phyloP scores from a whole-genome alignment of 257 asterid genomes.

The Nicotiana otophora region DNA sequence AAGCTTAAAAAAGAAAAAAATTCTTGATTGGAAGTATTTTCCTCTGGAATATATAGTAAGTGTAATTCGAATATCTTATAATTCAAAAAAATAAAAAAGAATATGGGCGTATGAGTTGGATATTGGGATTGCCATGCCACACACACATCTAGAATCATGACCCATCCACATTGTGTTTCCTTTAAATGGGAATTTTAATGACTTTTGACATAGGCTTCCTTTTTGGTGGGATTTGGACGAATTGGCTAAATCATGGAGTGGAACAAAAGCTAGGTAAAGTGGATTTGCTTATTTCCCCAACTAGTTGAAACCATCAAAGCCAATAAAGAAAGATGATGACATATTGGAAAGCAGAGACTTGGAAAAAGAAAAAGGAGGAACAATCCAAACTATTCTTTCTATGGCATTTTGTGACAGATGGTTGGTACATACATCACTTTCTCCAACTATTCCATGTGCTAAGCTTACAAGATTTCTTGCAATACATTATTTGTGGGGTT shows the following conservation, averaged over 20 bases:
- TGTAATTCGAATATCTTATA: too few species aligned
- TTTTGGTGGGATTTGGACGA: slow-evolving; percentile 3
- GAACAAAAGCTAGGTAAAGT: slow-evolving; percentile 11
- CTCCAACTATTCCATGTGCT: slow-evolving; percentile 17
- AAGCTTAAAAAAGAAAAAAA: too few species aligned
- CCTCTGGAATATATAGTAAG: too few species aligned
- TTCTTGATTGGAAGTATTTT: too few species aligned
- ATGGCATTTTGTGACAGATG: slow-evolving; percentile 9
- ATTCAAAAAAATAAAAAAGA: not conserved
- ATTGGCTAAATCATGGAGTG: not conserved
- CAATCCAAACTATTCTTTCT: slow-evolving; percentile 7
- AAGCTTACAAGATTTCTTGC: slow-evolving; percentile 3
- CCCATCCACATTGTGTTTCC: slow-evolving; percentile 4
- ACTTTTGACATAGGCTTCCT: slow-evolving; percentile 7
- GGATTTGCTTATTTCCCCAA: not conserved
- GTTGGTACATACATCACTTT: slow-evolving; percentile 8
- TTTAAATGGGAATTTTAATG: slow-evolving; percentile 11
- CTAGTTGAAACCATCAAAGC: slow-evolving; percentile 9
- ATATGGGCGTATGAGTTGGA: not conserved
- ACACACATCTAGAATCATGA: not conserved
- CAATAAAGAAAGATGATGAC: slow-evolving; percentile 11
- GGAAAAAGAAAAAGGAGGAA: not conserved
- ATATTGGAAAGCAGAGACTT: not conserved
- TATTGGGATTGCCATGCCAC: not conserved
- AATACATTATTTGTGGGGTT: slow-evolving; percentile 10